A percentile compares a stretch with the other conserved stretches of the same genome.
Evolutionary conservation across 2,329 filamentous ascomycete genomes (phyloP).

Genomic region (Hypomyces rosellus): DNA sequence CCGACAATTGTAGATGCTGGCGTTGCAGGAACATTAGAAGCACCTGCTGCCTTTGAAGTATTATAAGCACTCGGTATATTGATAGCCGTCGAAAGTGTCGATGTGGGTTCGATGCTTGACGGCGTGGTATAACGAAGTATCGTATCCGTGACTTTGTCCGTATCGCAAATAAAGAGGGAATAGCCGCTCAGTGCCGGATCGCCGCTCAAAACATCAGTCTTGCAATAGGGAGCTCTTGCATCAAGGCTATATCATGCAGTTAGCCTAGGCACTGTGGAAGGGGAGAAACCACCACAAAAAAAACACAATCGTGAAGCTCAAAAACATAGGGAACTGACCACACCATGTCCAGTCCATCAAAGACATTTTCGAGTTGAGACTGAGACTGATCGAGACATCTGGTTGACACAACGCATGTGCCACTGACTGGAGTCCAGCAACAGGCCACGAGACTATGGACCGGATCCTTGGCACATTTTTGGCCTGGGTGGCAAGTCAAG

Average conservation of each 20-base stretch:
- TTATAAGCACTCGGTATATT: no score
- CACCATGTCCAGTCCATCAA: slow-evolving; percentile 5
- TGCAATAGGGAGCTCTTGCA: slow-evolving; percentile 15
- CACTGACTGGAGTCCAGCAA: slow-evolving; percentile 13
- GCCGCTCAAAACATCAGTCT: slow-evolving; percentile 16
- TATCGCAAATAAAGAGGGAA: slow-evolving; percentile 18
- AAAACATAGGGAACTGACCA: slow-evolving; percentile 7
- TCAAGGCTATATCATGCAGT: neutral
- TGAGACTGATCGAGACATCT: slow-evolving; percentile 10
- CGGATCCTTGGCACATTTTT: slow-evolving; percentile 15
- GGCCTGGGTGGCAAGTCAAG: slow-evolving; percentile 15
- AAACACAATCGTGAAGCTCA: no score
- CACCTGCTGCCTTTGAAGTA: neutral
- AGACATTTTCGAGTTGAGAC: neutral
- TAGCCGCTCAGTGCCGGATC: slow-evolving; percentile 12
- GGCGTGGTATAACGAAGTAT: slow-evolving; percentile 14
- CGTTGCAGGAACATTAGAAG: neutral
- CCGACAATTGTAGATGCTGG: slow-evolving; percentile 3
- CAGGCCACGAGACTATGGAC: slow-evolving; percentile 16
- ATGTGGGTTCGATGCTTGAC: neutral
- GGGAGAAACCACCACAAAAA: no score
- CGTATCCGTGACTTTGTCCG: slow-evolving; percentile 15
- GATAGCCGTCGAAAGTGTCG: neutral
- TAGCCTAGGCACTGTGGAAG: neutral
- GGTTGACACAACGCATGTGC: slow-evolving; percentile 13